Base-by-base conservation (phyloP, 2,329 filamentous ascomycete genomes). In the Colletotrichum caudatum region DNA sequence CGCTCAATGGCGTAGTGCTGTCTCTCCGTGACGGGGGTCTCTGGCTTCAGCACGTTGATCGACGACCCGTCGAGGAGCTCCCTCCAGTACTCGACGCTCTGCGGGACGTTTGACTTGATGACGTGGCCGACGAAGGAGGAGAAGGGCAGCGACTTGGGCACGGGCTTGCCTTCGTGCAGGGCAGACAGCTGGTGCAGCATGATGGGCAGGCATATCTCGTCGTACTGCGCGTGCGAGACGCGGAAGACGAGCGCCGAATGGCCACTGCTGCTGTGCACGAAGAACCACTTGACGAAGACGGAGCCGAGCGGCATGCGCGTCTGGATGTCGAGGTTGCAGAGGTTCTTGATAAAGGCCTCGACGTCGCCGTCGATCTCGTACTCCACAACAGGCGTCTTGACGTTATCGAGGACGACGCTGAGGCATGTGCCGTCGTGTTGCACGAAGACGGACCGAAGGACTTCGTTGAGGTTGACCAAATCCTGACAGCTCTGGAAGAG, bases 191-290 rank as follows among this genome's bases (percentile, higher is more conserved):
- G 89, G 23, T 84, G 84, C 69, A 92, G 85, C 26, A 92, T 84
- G n/a, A 85, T 81, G 0, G 89, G 87, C 11, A 92, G 84, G 74
- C 88, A 92, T 29, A 92, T 89, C 73, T 91, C 91, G 74, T 93
- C 91, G 76, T 92, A 92, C 74, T 92, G 90, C 0, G 90, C 88
- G 78, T 93, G 91, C 0, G 90, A 92, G 66, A 93, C 86, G 67
- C 90, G 87, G 77, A 91, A 85, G 70, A 87, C 81, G 18, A 92
- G 86, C 59, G 81, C 84, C 44, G 80, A 82, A 39, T 77, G 74
- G 41, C 73, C 75, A 23, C 75, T 76, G 48, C 77, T 60, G 70
- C 72, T 72, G 67, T 82, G 81, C 54, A 89, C 81, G 56, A 87
- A 84, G 74, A 89, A 85, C 82, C 89, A 90, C 73, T 89, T 88